Evolutionary conservation across 2,329 filamentous ascomycete species (phyloP), one percentile per base, ranked within the genome.

Genomic region (Incumbomyces lentus): DNA sequence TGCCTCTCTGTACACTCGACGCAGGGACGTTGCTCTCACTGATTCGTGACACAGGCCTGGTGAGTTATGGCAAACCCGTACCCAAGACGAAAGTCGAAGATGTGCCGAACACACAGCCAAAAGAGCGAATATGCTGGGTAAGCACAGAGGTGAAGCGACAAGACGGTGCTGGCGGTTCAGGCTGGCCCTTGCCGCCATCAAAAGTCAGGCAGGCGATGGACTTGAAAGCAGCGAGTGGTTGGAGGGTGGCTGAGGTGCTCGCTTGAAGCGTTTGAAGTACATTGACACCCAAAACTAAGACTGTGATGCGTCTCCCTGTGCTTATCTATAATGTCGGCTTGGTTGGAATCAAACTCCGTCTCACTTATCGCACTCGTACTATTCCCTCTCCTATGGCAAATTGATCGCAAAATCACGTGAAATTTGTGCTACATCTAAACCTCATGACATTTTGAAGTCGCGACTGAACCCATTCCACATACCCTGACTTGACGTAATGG

Each of bases 31-130:
- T 98, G 5, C 78, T 84, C 3, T 79, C 78, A 1, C 71, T 96
- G 46, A 86, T 88, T 4, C 83, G 87, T 61, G 86, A 85, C 0
- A 96, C 92, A 11, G 86, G 88, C 40, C 68, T 98, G 45, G 64
- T 96, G 17, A 78, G 78, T 32, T 88, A 90, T 55, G 86, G 87
- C 2, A 96, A 96, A 69, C 90, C 92, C 1, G 81, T 95, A 60
- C 92, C 92, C 56, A 89, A 92, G 70, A 76, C 85, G 12, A 89
- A 93, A 69, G 76, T 86, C 14, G 71, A 74, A 52, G 64, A 66
- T 34, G 66, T 70, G 40, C 66, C 63, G 10, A 70, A 68, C 0
- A 62, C 66, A 40, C 26, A 33, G 18, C 67, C 62, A 36, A 72
- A 70, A 56, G 67, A 68, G 52, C 75, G 89, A 40, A 83, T 92